These are phyloP conservation scores for Stevia rebaudiana DNA, from an alignment of 140 eudicot species.

Conservation along the genomic window DNA sequence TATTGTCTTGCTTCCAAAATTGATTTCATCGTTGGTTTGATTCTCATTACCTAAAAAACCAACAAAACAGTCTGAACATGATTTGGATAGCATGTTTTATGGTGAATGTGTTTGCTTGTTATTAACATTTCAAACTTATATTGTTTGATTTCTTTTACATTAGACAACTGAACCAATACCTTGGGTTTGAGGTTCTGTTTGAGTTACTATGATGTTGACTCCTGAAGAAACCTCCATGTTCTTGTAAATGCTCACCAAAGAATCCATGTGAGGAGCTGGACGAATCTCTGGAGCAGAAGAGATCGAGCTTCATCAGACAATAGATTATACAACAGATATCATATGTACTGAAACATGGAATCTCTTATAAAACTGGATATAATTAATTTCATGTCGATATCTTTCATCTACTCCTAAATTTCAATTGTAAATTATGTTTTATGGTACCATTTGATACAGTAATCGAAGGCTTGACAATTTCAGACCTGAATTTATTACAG, in stretches of 20 bases:
- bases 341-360: too few relatives aligned
- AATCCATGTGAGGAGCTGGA: constrained; percentile 98
- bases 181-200: constrained; percentile 41
- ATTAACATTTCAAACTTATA: neutral
- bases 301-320: neutral
- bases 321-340: too few relatives aligned
- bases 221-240: constrained; percentile 95
- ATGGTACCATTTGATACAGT: neutral
- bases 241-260: constrained; percentile 78
- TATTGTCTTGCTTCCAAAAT: constrained; percentile 24
- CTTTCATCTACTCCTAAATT: neutral
- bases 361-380: neutral
- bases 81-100: neutral
- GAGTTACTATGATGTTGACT: constrained; percentile 58
- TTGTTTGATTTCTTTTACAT: neutral
- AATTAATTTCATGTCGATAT: neutral
- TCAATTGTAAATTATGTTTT: neutral
- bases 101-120: neutral
- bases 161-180: constrained; percentile 34
- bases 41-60: constrained; percentile 35
- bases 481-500: neutral
- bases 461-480: neutral
- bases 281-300: constrained; percentile 55
- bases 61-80: neutral
- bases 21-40: constrained; percentile 15